These are phyloP conservation scores for Kentomonas sorsogonicus DNA, from an alignment of 208 protist species.

Conservation along the genomic window DNA sequence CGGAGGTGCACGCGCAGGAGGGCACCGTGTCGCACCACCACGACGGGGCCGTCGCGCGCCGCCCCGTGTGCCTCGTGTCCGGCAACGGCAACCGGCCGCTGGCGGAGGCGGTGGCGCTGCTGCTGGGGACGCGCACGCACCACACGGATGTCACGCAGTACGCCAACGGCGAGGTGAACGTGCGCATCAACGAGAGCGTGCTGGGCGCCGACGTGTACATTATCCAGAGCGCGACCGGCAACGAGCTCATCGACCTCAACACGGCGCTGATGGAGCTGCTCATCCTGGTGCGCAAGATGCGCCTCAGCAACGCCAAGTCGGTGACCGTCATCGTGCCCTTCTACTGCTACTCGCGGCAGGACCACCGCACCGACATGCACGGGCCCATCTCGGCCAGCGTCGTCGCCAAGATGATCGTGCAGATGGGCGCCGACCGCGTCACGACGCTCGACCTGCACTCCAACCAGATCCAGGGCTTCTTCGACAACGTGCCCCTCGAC, in stretches of 20 bases:
- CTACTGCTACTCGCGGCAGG: slow-evolving; percentile 93
- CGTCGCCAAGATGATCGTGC: slow-evolving; percentile 90
- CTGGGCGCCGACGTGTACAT: slow-evolving; percentile 95
- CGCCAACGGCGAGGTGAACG: slow-evolving; percentile 86
- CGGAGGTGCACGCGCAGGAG: slow-evolving; percentile 52
- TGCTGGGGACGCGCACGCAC: slow-evolving; percentile 72
- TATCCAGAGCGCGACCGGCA: slow-evolving; percentile 93
- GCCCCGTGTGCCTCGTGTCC: slow-evolving; percentile 72
- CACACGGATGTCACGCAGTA: slow-evolving; percentile 78
- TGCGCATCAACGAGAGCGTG: slow-evolving; percentile 92
- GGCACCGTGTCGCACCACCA: slow-evolving; percentile 58
- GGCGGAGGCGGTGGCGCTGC: slow-evolving; percentile 76
- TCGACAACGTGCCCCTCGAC: slow-evolving; percentile 90
- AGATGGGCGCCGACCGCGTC: slow-evolving; percentile 88
- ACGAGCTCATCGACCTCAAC: slow-evolving; percentile 90
- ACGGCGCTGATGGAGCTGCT: slow-evolving; percentile 95
- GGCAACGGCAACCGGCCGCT: slow-evolving; percentile 90
- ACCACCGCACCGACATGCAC: slow-evolving; percentile 88
- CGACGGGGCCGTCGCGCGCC: slow-evolving; percentile 12
- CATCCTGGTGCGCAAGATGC: slow-evolving; percentile 90
- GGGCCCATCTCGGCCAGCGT: slow-evolving; percentile 92
- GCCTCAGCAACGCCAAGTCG: slow-evolving; percentile 79
- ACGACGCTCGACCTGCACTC: slow-evolving; percentile 93
- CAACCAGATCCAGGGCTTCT: slow-evolving; percentile 96
- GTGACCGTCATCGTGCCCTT: slow-evolving; percentile 94